Percentiles rank a stretch among this genome's conserved stretches.
Evolutionary conservation across 2,329 filamentous ascomycete genomes (phyloP).

Genomic region (Fusarium algeriense): DNA sequence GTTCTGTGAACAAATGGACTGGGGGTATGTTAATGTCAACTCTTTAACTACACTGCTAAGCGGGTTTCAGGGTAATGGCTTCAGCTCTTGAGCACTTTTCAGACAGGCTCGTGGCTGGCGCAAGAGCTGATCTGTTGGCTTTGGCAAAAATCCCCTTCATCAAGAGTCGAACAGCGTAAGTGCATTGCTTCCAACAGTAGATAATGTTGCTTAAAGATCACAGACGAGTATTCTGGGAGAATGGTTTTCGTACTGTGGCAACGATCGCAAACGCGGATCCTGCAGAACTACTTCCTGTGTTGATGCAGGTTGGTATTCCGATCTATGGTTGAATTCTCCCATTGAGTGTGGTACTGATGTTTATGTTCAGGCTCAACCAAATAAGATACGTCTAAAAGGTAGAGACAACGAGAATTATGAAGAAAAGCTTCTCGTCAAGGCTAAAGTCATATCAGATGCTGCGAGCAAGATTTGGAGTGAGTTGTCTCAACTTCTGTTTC

Average conservation of each 20-base stretch:
- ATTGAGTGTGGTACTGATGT: not conserved
- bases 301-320: conserved; percentile 70
- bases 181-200: not conserved
- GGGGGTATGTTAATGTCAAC: conserved; percentile 62
- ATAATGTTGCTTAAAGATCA: conserved; percentile 10
- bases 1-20: conserved; percentile 82
- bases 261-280: conserved; percentile 77
- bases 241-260: conserved; percentile 77
- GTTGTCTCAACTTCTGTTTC: conserved; percentile 43
- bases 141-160: conserved; percentile 79
- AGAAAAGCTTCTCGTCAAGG: conserved; percentile 74
- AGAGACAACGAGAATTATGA: conserved; percentile 69
- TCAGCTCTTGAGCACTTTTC: conserved; percentile 81
- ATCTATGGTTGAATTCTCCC: not conserved
- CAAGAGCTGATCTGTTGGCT: conserved; percentile 76
- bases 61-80: conserved; percentile 68
- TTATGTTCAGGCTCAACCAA: conserved; percentile 71
- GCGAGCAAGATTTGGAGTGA: conserved; percentile 78
- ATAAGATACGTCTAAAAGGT: conserved; percentile 68
- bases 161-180: conserved; percentile 79
- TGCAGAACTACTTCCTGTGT: conserved; percentile 75
- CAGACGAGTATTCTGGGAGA: conserved; percentile 77
- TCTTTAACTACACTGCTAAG: conserved; percentile 25
- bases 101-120: conserved; percentile 78
- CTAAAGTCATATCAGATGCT: conserved; percentile 74